These are phyloP conservation scores for Apiotrichum sp. DNA, from an alignment of 1,284 basidiomycete species.

Conservation along the genomic window DNA sequence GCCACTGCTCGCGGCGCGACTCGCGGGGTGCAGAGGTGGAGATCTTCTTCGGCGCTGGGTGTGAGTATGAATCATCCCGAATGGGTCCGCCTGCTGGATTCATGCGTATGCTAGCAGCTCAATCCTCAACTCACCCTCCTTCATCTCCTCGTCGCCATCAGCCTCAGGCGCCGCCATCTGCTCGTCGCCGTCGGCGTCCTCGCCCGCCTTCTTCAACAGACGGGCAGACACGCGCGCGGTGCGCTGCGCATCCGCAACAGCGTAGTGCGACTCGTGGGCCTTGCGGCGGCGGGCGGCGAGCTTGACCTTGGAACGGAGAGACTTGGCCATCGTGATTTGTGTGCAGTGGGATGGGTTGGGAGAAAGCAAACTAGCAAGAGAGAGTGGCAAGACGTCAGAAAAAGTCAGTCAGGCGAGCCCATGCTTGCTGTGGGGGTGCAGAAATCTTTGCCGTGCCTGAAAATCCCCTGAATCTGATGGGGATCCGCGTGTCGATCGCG, in stretches of 20 bases:
- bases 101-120: too few species aligned
- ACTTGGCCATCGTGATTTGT: slow-evolving; percentile 71
- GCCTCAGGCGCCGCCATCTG: slow-evolving; percentile 21
- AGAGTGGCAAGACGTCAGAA: too few species aligned
- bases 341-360: neutral
- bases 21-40: slow-evolving; percentile 44
- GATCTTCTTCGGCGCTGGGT: slow-evolving; percentile 33
- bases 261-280: slow-evolving; percentile 74
- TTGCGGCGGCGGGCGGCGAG: slow-evolving; percentile 77
- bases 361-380: neutral
- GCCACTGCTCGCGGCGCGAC: slow-evolving; percentile 45
- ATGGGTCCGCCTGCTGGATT: too few species aligned
- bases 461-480: too few species aligned
- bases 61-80: neutral
- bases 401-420: neutral
- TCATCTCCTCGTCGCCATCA: slow-evolving; percentile 12
- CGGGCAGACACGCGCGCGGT: slow-evolving; percentile 68
- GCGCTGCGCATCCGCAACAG: slow-evolving; percentile 75
- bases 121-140: slow-evolving; percentile 11
- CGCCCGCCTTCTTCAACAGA: slow-evolving; percentile 59
- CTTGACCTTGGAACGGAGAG: slow-evolving; percentile 81
- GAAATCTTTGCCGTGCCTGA: slow-evolving; percentile 6
- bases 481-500: too few species aligned
- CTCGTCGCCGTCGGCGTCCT: slow-evolving; percentile 50
- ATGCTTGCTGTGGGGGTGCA: neutral